Base-by-base conservation (phyloP, 177 flowering plant species). In the Vitis hybrid region DNA sequence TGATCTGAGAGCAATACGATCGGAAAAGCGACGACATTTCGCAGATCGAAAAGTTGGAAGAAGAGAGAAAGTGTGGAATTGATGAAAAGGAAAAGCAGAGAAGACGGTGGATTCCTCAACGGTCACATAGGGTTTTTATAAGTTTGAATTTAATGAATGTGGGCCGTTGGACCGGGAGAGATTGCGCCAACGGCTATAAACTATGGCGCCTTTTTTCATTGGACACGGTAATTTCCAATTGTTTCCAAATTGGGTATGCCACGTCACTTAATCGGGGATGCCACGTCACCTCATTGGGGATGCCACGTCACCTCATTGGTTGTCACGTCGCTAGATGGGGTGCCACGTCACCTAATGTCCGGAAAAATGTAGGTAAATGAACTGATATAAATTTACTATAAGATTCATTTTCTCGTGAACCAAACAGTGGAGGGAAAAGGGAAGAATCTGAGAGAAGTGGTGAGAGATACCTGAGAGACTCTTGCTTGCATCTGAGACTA, bases 401-500 rank as follows among this genome's bases (percentile, higher is more conserved):
- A 35, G 6, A 35, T 35, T 35, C 46, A 40, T n/a, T 62, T 62
- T 62, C 64, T 30, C 51, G 16, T 3, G 48, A 48, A 27, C 32
- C 18, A 62, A 13, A 54, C 52, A 61, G 67, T 30, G 30, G 4
- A 67, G 32, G 55, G 48, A 62, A 56, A 14, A 40, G 11, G 14
- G 21, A 30, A 52, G 52, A 30, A 3, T 0, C 16, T 14, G 52
- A 51, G 24, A 3, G 35, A 6, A 49, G 12, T 30, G 15, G 35
- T 24, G 11, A 0, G 2, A 56, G 48, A 1, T 72, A 94, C 98
- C 95, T 89, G 8, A 82, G 40, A 64, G 91, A 79, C 66, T 92
- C 98, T 77, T 94, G 98, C 79, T 91, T 92, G 89, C 97, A 92
- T 74, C 97, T 86, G 74, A 91, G 83, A 66, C 94, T 94, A 30